These are phyloP conservation scores for Trichocomaceae sp. DNA, from an alignment of 2,329 filamentous ascomycete genomes.

Conservation along the genomic window DNA sequence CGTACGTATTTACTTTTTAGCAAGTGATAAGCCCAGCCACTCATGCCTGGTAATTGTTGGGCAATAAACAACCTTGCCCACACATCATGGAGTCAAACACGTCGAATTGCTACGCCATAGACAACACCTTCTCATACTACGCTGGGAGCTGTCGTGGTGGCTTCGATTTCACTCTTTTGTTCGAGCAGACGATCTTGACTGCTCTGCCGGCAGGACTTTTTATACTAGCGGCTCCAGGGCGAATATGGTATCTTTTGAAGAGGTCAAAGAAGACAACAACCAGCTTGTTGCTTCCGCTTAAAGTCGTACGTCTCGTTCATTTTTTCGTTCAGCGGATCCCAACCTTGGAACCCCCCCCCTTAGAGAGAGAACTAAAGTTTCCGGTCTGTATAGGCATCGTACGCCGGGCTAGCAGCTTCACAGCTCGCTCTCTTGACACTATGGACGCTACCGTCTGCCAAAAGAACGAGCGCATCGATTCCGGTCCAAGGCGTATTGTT, in stretches of 20 bases:
- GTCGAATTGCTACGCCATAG: constrained; percentile 25
- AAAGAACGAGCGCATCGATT: constrained; percentile 30
- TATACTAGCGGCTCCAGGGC: constrained; percentile 28
- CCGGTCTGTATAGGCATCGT: constrained; percentile 23
- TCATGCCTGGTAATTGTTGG: constrained; percentile 1
- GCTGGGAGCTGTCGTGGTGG: constrained; percentile 31
- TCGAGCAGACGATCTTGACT: constrained; percentile 38
- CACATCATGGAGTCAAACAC: constrained; percentile 17
- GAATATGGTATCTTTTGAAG: constrained; percentile 31
- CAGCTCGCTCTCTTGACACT: constrained; percentile 34
- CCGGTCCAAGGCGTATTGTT: constrained; percentile 27
- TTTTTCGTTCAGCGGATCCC: background rate
- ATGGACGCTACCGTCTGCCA: constrained; percentile 28
- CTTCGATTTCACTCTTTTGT: constrained; percentile 43
- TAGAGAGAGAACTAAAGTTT: constrained; percentile 5
- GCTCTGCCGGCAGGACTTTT: constrained; percentile 33
- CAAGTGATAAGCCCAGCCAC: background rate
- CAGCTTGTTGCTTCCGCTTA: constrained; percentile 25
- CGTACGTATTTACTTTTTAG: background rate
- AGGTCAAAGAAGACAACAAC: constrained; percentile 30
- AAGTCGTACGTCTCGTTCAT: constrained; percentile 27
- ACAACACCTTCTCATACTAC: constrained; percentile 30
- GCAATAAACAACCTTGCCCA: constrained; percentile 1
- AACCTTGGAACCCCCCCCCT: no score
- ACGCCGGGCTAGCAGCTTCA: constrained; percentile 27